A percentile compares a stretch with the other conserved stretches of the same genome.
Conservation (phyloP, 306 rosid species). For the Malus domestica region ASM211411v1 NC_041790.1:7766001-7766500, state of each 20-base stretch:
- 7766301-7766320: not conserved
- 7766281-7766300: too few relatives aligned
- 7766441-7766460: too few relatives aligned
- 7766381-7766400: not conserved
- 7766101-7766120: too few relatives aligned
- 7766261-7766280: not conserved
- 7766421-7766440: too few relatives aligned
- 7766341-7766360: not conserved
- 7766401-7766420: too few relatives aligned
- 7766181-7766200: not conserved
- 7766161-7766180: not conserved
- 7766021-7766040: too few relatives aligned
- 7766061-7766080: too few relatives aligned
- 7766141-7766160: too few relatives aligned
- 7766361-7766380: not conserved
- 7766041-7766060: too few relatives aligned
- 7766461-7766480: too few relatives aligned
- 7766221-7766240: not conserved
- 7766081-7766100: accelerated
- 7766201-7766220: not conserved
- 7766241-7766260: not conserved
- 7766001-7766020: accelerated
- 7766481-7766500: too few relatives aligned
- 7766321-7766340: not conserved
- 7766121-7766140: too few relatives aligned